phyloP scores from a whole-genome alignment of 2,329 filamentous ascomycete genomes.

The Tolypocladium tundrense region DNA sequence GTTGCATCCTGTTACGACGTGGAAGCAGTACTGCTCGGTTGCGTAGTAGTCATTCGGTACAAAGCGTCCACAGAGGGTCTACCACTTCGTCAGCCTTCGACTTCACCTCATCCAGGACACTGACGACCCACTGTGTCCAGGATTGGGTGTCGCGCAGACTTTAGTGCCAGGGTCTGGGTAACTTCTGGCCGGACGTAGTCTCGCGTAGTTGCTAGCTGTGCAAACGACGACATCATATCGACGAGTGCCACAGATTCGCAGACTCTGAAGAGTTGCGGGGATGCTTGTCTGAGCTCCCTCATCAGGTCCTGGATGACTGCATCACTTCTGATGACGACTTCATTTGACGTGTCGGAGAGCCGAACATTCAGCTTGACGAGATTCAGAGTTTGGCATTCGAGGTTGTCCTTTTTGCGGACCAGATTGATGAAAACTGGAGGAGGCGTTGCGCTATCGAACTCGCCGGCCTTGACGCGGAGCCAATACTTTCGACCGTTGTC shows the following conservation, averaged over 20 bases:
- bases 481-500: constrained; percentile 74
- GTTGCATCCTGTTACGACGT: constrained; percentile 91
- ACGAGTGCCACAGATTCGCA: constrained; percentile 80
- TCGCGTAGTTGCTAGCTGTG: constrained; percentile 55
- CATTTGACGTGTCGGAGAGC: constrained; percentile 71
- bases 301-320: constrained; percentile 63
- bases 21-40: constrained; percentile 69
- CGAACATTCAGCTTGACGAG: constrained; percentile 72
- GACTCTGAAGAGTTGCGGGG: constrained; percentile 67
- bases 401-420: constrained; percentile 57
- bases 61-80: constrained; percentile 57
- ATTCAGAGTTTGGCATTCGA: constrained; percentile 81
- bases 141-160: constrained; percentile 68
- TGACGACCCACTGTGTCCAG: constrained; percentile 47
- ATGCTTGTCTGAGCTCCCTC: constrained; percentile 57
- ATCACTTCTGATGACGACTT: constrained; percentile 77
- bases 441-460: constrained; percentile 50
- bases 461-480: constrained; percentile 51
- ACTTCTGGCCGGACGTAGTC: constrained; percentile 57
- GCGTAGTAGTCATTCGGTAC: constrained; percentile 88
- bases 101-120: constrained; percentile 3
- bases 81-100: not conserved
- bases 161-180: constrained; percentile 58
- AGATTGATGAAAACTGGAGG: constrained; percentile 70
- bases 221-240: constrained; percentile 76